These are phyloP conservation scores for Ophiocytium majus DNA, from an alignment of 352 stramenopile genomes.

Conservation along the genomic window DNA sequence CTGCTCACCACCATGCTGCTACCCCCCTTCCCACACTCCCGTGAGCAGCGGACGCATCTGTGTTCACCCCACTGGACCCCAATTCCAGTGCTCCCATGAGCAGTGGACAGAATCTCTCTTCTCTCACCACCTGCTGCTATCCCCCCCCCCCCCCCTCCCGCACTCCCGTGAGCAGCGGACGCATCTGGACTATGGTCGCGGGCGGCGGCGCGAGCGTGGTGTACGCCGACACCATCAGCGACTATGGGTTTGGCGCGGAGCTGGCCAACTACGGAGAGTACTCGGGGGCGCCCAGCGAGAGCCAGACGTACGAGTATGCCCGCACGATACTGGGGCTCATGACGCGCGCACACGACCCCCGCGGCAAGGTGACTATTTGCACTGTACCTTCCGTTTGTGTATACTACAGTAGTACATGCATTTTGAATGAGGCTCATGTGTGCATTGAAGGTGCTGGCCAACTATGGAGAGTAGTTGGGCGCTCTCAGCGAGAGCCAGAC, in stretches of 20 bases:
- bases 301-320: slow-evolving; percentile 94
- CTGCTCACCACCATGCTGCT: too few species aligned
- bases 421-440: slow-evolving; percentile 82
- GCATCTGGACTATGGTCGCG: slow-evolving; percentile 95
- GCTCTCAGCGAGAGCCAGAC: slow-evolving; percentile 90
- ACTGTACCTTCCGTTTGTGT: slow-evolving; percentile 68
- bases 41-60: slow-evolving; percentile 86
- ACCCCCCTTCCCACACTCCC: too few species aligned
- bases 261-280: slow-evolving; percentile 97
- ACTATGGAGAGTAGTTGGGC: slow-evolving; percentile 96
- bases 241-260: slow-evolving; percentile 71
- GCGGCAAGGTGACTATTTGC: slow-evolving; percentile 69
- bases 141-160: too few species aligned
- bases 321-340: slow-evolving; percentile 92
- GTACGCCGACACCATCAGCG: slow-evolving; percentile 94
- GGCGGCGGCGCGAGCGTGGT: slow-evolving; percentile 90
- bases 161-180: too few species aligned
- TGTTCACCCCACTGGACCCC: too few species aligned
- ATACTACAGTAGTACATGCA: slow-evolving; percentile 76
- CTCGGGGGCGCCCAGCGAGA: slow-evolving; percentile 88
- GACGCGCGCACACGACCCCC: slow-evolving; percentile 81
- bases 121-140: too few species aligned
- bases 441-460: slow-evolving; percentile 90
- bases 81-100: too few species aligned
- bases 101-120: too few species aligned